These are phyloP conservation scores for Grammothele lineata DNA, from an alignment of 768 basidiomycete genomes.

Conservation along the genomic window DNA sequence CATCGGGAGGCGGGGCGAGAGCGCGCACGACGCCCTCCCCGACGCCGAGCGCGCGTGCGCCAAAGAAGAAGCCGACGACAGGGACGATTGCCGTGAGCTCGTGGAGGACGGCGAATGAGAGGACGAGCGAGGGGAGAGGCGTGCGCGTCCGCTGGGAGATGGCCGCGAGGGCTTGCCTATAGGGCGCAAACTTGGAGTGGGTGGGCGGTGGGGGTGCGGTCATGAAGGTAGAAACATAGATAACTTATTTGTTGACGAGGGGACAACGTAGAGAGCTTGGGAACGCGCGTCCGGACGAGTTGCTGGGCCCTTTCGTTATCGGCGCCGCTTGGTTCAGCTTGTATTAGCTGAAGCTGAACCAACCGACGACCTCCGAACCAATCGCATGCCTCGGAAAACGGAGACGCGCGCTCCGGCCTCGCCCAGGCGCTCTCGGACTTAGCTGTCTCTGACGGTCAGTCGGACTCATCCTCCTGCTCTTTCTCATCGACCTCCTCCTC, in stretches of 20 bases:
- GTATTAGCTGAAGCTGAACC: neutral
- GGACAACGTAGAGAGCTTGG: neutral
- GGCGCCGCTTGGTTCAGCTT: neutral
- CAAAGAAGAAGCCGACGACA: conserved; percentile 69
- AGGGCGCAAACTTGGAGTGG: conserved; percentile 36
- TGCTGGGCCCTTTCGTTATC: neutral
- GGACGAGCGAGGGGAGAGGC: conserved; percentile 67
- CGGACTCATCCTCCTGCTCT: neutral
- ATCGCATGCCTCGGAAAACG: too few relatives aligned
- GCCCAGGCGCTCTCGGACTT: too few relatives aligned
- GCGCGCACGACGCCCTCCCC: conserved; percentile 60
- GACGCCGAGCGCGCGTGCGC: conserved; percentile 58
- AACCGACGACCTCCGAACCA: too few relatives aligned
- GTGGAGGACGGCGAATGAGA: conserved; percentile 82
- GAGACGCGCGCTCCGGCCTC: too few relatives aligned
- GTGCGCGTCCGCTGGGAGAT: conserved; percentile 69
- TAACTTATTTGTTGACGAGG: neutral
- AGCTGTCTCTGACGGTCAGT: too few relatives aligned
- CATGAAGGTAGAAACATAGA: conserved; percentile 16
- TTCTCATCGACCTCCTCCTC: neutral
- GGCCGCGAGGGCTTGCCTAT: conserved; percentile 49
- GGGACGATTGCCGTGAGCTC: conserved; percentile 81
- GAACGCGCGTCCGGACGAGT: neutral
- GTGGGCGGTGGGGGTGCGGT: conserved; percentile 12
- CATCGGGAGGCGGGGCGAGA: conserved; percentile 1